Percentiles rank a stretch among this genome's conserved stretches.
phyloP scores from a whole-genome alignment of 345 rosid species.

The Durio zibethinus region DNA sequence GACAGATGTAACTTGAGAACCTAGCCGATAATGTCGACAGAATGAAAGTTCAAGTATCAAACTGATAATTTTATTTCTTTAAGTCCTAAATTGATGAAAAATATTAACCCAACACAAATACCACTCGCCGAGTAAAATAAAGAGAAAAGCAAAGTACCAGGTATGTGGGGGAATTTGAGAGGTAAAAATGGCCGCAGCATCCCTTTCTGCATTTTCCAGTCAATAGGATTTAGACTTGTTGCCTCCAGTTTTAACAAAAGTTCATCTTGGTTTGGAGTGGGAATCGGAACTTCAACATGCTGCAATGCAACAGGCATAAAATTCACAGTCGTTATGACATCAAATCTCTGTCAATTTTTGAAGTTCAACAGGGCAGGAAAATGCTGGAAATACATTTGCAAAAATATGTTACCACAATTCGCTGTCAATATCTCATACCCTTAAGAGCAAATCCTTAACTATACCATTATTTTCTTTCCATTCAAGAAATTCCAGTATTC shows the following conservation, averaged over 20 bases:
- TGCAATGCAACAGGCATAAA: conserved; percentile 32
- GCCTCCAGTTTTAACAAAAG: conserved; percentile 51
- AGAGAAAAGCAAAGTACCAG: conserved; percentile 37
- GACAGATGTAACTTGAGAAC: background rate
- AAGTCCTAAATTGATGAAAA: no score
- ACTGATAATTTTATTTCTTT: no score
- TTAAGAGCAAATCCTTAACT: background rate
- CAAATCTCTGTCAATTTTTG: background rate
- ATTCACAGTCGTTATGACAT: background rate
- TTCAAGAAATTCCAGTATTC: no score
- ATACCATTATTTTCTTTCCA: background rate
- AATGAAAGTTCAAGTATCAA: no score
- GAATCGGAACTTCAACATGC: conserved; percentile 50
- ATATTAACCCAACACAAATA: background rate
- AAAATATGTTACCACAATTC: background rate
- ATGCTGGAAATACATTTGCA: background rate
- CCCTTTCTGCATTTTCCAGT: conserved; percentile 55
- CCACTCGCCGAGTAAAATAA: background rate
- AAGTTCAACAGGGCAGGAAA: background rate
- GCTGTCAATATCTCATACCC: background rate
- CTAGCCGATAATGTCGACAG: background rate
- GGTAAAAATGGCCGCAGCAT: conserved; percentile 42
- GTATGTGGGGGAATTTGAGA: conserved; percentile 67
- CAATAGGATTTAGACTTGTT: conserved; percentile 42
- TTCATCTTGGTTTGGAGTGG: conserved; percentile 39